Evolutionary conservation across 805 yeast genomes (phyloP).

Genomic region (Nakazawaea anatomiae): DNA sequence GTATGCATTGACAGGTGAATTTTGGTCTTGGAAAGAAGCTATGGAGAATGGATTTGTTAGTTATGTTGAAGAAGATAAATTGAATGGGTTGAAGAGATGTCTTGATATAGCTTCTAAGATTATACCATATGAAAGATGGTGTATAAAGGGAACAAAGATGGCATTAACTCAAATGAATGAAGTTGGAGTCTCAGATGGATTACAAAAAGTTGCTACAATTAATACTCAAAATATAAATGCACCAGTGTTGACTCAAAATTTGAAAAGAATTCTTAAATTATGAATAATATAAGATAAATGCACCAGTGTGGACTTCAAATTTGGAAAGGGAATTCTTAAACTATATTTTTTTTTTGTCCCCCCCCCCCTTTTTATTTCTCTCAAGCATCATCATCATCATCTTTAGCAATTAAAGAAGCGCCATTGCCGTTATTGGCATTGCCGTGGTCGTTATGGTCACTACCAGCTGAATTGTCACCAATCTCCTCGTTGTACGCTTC

Average conservation of each 20-base stretch:
- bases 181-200: constrained; percentile 36
- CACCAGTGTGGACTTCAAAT: background rate
- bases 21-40: constrained; percentile 52
- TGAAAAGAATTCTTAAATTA: constrained; percentile 4
- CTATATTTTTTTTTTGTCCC: background rate
- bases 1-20: constrained; percentile 55
- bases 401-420: background rate
- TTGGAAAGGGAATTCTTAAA: background rate
- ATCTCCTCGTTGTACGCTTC: no score
- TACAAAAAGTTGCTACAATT: constrained; percentile 46
- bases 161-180: constrained; percentile 40
- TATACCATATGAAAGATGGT: constrained; percentile 45
- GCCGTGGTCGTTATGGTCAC: no score
- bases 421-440: no score
- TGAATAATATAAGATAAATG: background rate
- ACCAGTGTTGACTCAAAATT: background rate
- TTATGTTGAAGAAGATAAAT: constrained; percentile 37
- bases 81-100: constrained; percentile 46
- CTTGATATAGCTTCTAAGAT: constrained; percentile 42
- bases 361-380: background rate
- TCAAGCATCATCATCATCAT: background rate
- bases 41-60: constrained; percentile 45
- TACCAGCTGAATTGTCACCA: no score
- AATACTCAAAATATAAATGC: constrained; percentile 30
- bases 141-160: constrained; percentile 59